phyloP scores from a whole-genome alignment of 192 early-diverging fungal genomes.

The Coemansia sp. region DNA sequence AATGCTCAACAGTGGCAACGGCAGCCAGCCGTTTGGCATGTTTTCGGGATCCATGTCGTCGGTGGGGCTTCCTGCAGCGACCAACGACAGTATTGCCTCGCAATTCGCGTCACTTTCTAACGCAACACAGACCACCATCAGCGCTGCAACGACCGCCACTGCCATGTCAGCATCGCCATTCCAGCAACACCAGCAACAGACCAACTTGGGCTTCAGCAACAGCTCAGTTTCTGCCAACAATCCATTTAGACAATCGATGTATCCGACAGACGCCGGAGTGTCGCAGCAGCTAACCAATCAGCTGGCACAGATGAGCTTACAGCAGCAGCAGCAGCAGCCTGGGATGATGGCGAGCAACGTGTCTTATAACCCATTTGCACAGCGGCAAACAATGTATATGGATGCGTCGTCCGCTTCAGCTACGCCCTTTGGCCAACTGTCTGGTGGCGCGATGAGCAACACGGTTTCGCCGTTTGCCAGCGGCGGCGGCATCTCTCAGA shows the following conservation, averaged over 20 bases:
- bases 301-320: constrained; percentile 38
- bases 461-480: constrained; percentile 12
- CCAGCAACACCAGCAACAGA: neutral
- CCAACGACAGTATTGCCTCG: neutral
- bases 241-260: constrained; percentile 53
- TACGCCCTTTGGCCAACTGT: constrained; percentile 14
- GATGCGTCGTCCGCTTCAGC: neutral
- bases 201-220: neutral
- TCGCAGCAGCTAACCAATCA: constrained; percentile 33
- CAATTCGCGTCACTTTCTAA: constrained; percentile 5
- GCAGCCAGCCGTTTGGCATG: constrained; percentile 25
- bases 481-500: neutral
- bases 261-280: constrained; percentile 13
- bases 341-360: constrained; percentile 1
- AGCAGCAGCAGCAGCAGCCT: constrained; percentile 25
- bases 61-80: neutral
- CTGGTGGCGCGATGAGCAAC: constrained; percentile 14
- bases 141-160: constrained; percentile 1
- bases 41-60: constrained; percentile 20
- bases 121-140: neutral
- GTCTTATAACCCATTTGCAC: constrained; percentile 45
- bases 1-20: constrained; percentile 9
- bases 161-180: neutral
- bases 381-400: constrained; percentile 53
- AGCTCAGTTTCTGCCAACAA: constrained; percentile 37